A percentile compares a stretch with the other conserved stretches of the same genome.
Conservation (phyloP, 768 basidiomycete genomes). For the Sporobolomyces roseus region DNA sequence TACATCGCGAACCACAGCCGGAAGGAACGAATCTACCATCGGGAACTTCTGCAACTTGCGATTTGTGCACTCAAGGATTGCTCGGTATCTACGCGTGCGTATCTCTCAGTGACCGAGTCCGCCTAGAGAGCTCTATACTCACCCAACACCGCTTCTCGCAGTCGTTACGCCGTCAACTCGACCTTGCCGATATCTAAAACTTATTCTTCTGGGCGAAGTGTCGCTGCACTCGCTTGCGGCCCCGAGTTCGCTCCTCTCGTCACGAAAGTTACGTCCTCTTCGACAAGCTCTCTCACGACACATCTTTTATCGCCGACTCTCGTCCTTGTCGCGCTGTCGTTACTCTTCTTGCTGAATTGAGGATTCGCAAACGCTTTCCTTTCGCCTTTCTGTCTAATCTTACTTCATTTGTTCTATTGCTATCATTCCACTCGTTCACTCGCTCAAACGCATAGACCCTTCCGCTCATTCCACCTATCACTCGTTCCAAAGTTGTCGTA, state of each 20-base stretch:
- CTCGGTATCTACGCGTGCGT: slow-evolving; percentile 37
- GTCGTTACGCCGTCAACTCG: slow-evolving; percentile 39
- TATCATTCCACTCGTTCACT: too few relatives aligned
- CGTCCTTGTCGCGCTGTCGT: too few relatives aligned
- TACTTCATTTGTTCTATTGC: too few relatives aligned
- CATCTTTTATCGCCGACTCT: background rate
- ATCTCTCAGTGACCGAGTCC: background rate
- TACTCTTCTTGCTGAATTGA: background rate
- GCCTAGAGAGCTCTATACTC: background rate
- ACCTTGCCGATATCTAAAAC: slow-evolving; percentile 39
- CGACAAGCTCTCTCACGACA: background rate
- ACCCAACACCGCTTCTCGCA: background rate
- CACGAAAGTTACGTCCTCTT: slow-evolving; percentile 1
- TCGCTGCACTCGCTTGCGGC: slow-evolving; percentile 33
- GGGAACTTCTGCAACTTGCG: slow-evolving; percentile 34
- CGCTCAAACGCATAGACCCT: too few relatives aligned
- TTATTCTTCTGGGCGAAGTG: slow-evolving; percentile 31
- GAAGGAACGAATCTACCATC: slow-evolving; percentile 39
- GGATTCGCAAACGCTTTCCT: too few relatives aligned
- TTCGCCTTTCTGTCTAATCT: too few relatives aligned
- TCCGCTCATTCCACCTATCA: too few relatives aligned
- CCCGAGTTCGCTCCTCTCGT: slow-evolving; percentile 40
- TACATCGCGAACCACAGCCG: background rate
- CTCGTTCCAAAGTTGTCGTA: too few relatives aligned
- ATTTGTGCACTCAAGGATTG: slow-evolving; percentile 30